A percentile compares a stretch with the other conserved stretches of the same genome.
phyloP scores from a whole-genome alignment of 2,329 filamentous ascomycete species.

The Triangularia setosa region DNA sequence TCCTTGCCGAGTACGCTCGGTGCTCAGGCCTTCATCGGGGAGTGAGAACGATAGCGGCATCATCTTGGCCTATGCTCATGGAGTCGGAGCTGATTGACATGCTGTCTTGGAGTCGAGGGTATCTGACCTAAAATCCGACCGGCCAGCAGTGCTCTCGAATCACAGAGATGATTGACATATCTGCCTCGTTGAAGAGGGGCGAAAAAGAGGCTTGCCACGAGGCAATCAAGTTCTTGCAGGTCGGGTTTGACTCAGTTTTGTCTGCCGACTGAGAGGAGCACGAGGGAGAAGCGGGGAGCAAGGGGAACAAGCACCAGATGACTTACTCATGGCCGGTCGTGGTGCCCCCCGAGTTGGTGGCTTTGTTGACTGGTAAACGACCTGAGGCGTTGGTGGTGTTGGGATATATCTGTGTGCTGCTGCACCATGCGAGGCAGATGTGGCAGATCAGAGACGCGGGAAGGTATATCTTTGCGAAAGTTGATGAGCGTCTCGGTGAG shows the following conservation, averaged over 20 bases:
- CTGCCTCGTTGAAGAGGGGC: neutral
- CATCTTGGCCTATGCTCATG: neutral
- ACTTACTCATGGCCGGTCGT: slow-evolving; percentile 16
- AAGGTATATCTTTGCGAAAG: slow-evolving; percentile 22
- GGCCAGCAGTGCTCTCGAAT: neutral
- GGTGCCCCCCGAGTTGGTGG: slow-evolving; percentile 27
- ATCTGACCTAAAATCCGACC: neutral
- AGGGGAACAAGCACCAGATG: neutral
- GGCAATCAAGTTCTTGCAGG: neutral
- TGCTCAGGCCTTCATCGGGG: slow-evolving; percentile 23
- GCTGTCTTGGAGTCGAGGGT: neutral
- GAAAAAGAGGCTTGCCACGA: neutral
- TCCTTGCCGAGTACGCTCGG: slow-evolving; percentile 20
- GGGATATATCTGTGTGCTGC: slow-evolving; percentile 39
- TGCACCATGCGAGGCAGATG: slow-evolving; percentile 32
- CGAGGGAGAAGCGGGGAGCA: slow-evolving; percentile 2
- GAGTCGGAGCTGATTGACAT: neutral
- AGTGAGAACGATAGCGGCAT: slow-evolving; percentile 17
- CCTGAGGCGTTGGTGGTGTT: slow-evolving; percentile 41
- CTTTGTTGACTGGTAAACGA: slow-evolving; percentile 32
- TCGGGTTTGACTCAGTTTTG: neutral
- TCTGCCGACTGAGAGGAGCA: neutral
- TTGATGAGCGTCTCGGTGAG: slow-evolving; percentile 21
- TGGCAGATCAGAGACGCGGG: slow-evolving; percentile 33
- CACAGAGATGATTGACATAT: neutral